Evolutionary conservation across 148 eudicot species (phyloP), one percentile per base, ranked within the genome.

Genomic region (Bassia scoparia): DNA sequence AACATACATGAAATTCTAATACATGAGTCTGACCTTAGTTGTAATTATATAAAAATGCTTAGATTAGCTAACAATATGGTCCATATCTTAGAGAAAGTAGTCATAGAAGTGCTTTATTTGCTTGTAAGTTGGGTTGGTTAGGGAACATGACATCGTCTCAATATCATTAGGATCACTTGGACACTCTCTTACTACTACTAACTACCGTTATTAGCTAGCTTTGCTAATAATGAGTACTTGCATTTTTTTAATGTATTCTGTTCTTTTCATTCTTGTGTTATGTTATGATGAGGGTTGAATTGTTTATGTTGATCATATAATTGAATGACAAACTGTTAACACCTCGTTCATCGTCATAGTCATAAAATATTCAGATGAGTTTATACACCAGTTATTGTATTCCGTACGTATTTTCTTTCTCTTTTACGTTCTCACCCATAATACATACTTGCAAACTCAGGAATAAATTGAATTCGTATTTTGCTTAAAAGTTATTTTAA

Each of bases 91-190:
- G 5, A 60, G 62, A 68, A 79, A 74, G 77, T 53, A 79, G 65
- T 54, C 35, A 69, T 15, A 29, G 30, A n/a, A 70, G 21, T 61
- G 46, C 71, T 79, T 74, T 55, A 54, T 53, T 48, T 41, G 67
- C 78, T 69, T 74, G 71, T 68, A 75, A 69, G 72, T 66, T 17
- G 33, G 65, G 55, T 65, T 64, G 29, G 35, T 35, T 35, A 60
- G 78, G 81, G 82, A 78, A 73, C 79, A 82, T 55, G 75, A 67
- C 61, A 65, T 64, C 60, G 77, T 74, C 61, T 38, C 53, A 11
- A 6, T 67, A 80, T 85, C 62, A 81, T 85, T 79, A 76, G 12
- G 41, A 70, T 72, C 78, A 82, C 68, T 76, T 48, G 84, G 78
- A 74, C 74, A n/a, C n/a, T n/a, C n/a, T n/a, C n/a, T n/a, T 66